Percentiles rank a stretch among this genome's conserved stretches.
Conservation (phyloP, 768 basidiomycete species). For the Coprinopsis sp. region DNA sequence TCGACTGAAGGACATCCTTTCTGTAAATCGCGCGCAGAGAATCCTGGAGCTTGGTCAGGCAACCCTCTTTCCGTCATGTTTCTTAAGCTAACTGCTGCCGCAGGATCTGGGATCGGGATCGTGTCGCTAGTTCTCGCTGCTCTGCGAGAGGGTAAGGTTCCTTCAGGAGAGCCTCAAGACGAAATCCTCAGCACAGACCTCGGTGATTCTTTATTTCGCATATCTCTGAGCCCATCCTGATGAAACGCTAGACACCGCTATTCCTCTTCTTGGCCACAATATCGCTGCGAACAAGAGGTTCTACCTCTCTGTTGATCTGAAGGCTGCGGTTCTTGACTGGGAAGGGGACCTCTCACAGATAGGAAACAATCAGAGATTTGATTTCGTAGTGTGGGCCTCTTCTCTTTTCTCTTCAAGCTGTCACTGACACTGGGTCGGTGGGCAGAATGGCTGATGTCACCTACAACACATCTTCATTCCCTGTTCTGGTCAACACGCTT, state of each 20-base stretch:
- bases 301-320: conserved; percentile 27
- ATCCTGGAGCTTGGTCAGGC: conserved; percentile 69
- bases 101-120: conserved; percentile 84
- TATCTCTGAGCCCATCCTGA: no score
- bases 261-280: conserved; percentile 74
- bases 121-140: conserved; percentile 64
- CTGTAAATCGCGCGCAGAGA: conserved; percentile 32
- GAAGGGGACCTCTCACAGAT: conserved; percentile 49
- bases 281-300: conserved; percentile 41
- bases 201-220: conserved; percentile 36
- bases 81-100: conserved; percentile 3
- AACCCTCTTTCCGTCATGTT: neutral
- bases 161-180: conserved; percentile 10
- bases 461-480: conserved; percentile 86
- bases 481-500: conserved; percentile 69
- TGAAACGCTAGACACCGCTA: conserved; percentile 59
- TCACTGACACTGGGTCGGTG: neutral
- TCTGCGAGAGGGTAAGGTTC: conserved; percentile 37
- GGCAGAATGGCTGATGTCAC: conserved; percentile 95
- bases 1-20: conserved; percentile 32
- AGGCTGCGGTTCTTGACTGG: conserved; percentile 65
- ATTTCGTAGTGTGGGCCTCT: conserved; percentile 63
- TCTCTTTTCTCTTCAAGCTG: neutral
- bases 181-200: conserved; percentile 59
- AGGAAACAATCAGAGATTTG: conserved; percentile 37